Conservation (phyloP, 176 grass and related monocot genomes). For the Triticum monococcum region DNA sequence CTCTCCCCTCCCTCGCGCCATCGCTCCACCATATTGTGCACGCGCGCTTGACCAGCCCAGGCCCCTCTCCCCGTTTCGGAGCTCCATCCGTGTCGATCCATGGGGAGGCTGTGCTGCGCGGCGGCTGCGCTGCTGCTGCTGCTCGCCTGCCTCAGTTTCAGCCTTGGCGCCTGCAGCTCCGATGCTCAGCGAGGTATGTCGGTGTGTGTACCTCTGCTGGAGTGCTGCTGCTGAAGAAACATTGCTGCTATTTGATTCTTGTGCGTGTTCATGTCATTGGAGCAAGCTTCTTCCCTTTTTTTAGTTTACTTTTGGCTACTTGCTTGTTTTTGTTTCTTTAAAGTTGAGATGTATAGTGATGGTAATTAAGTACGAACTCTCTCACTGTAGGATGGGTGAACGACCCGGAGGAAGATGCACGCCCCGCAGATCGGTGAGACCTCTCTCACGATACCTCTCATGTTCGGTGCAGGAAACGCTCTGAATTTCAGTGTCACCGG, state of each 20-base stretch:
- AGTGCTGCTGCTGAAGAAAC: neutral
- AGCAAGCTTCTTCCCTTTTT: neutral
- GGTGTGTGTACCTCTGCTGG: neutral
- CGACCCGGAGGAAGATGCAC: neutral
- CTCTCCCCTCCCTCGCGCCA: neutral
- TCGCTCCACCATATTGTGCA: neutral
- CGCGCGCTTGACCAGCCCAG: neutral
- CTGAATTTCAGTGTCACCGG: neutral
- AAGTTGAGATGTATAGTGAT: neutral
- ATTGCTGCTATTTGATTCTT: neutral
- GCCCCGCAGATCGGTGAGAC: slow-evolving; percentile 8
- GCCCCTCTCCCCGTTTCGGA: neutral
- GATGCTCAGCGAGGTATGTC: slow-evolving; percentile 21
- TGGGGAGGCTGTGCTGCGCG: slow-evolving; percentile 1
- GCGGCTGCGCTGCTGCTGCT: neutral
- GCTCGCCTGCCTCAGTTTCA: neutral
- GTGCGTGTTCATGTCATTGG: no score
- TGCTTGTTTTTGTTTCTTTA: neutral
- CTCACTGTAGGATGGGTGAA: slow-evolving; percentile 17
- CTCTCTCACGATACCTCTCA: neutral
- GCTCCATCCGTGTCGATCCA: neutral
- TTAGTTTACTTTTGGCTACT: neutral
- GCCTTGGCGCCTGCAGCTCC: slow-evolving; percentile 2
- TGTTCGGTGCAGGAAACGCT: neutral
- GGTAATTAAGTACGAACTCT: neutral